phyloP scores from a whole-genome alignment of 192 early-diverging fungal genomes.

The Coemansia sp. region DNA sequence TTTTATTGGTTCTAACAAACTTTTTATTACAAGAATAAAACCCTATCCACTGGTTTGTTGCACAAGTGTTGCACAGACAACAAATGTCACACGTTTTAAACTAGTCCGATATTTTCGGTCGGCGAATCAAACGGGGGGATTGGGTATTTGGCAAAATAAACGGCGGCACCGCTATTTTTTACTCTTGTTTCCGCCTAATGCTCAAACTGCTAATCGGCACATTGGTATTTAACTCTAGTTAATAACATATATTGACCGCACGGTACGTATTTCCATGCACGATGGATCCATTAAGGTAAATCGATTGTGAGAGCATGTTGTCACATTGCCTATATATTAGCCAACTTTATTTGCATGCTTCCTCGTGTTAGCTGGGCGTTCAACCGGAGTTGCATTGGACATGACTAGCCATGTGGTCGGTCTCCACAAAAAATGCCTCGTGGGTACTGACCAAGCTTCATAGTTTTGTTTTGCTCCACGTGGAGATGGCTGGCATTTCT shows the following conservation, averaged over 20 bases:
- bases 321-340: background rate
- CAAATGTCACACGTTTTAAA: background rate
- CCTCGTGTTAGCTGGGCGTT: too few relatives aligned
- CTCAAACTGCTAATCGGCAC: too few relatives aligned
- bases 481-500: background rate
- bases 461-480: background rate
- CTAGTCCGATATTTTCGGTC: background rate
- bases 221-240: background rate
- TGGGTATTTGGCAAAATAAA: too few relatives aligned
- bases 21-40: background rate
- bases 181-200: too few relatives aligned
- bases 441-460: background rate
- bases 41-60: background rate
- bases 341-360: background rate
- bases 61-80: slow-evolving; percentile 6
- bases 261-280: background rate
- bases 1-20: background rate
- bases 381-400: background rate
- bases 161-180: too few relatives aligned
- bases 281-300: background rate
- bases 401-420: background rate
- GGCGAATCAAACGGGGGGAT: too few relatives aligned
- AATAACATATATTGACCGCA: too few relatives aligned
- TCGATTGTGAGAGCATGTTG: background rate
- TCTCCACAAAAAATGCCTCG: slow-evolving; percentile 6